Conservation (phyloP, 2,329 filamentous ascomycete genomes). For the Diaporthe caulivora region DNA sequence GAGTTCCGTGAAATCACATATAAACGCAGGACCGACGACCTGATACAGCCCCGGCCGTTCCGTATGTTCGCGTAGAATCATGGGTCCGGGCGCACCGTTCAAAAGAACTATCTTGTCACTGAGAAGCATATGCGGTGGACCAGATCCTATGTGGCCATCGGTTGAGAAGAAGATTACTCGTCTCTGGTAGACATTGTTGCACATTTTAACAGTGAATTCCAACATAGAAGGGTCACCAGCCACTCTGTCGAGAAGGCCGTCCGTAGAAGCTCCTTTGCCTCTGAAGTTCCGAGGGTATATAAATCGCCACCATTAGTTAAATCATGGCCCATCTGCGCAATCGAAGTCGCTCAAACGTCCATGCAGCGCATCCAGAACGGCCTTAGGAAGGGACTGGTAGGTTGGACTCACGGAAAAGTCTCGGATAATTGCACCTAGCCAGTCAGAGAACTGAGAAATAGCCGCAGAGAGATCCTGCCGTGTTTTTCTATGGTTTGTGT, state of each 20-base stretch:
- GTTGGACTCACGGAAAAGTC: neutral
- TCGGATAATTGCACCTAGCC: neutral
- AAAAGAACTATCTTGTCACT: neutral
- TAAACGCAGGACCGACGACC: neutral
- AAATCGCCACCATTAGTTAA: neutral
- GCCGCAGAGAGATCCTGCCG: neutral
- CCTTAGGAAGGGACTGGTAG: neutral
- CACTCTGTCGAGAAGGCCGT: neutral
- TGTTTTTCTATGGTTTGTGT: neutral
- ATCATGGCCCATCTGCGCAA: neutral
- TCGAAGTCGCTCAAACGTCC: neutral
- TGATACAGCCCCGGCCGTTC: neutral
- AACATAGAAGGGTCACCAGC: neutral
- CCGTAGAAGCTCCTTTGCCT: neutral
- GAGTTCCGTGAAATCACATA: neutral
- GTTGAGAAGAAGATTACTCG: neutral
- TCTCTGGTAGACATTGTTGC: neutral
- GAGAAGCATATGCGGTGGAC: neutral
- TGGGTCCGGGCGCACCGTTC: neutral
- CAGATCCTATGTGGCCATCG: neutral
- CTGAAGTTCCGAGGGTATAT: neutral
- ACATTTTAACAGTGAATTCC: neutral
- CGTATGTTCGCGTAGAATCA: neutral
- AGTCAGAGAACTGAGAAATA: neutral
- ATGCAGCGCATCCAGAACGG: neutral